Evolutionary conservation across 2,329 filamentous ascomycete genomes (phyloP), one percentile per base, ranked within the genome.

Genomic region (Remersonia thermophila): DNA sequence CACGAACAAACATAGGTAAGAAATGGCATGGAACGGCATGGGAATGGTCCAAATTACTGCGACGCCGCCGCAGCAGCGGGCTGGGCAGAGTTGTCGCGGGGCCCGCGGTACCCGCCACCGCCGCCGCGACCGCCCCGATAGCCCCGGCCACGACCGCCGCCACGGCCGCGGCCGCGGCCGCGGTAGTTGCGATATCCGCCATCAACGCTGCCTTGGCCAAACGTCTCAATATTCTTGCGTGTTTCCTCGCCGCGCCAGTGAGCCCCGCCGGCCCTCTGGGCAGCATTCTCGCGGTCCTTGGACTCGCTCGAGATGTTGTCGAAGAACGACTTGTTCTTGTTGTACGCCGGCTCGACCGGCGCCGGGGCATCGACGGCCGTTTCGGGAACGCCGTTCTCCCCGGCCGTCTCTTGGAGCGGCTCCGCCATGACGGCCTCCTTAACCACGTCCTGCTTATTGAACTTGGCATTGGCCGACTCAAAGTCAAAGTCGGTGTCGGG

Each of bases 221-320:
- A 98, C 0, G 91, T 98, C 62, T 98, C 91, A 54, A 98, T 83
- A 56, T 96, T 96, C 63, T 85, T 86, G 57, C 80, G 85, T 56
- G 93, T 83, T 57, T 96, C 91, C 57, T 96, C 86, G 27, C 78
- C 80, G 36, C 91, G 78, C 77, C 91, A 93, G 56, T 93, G 85
- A 32, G 83, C 77, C 23, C 85, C 86, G 39, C 81, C 80, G n/a
- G 76, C 68, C 55, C 77, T 75, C 44, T 75, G 71, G 4, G 70
- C 71, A 29, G 66, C 67, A 27, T 77, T 78, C 43, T 89, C 83
- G 30, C 91, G 77, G 47, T 98, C 91, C 58, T 83, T 93, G 43
- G 83, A 73, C 56, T 98, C 91, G 47, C 84, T 93, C 1, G 85
- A 93, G 46, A 98, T 95, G 58, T 98, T 95, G 61, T 98, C 91